phyloP scores from a whole-genome alignment of 1,284 basidiomycete genomes.

The Fomes fomentarius region DNA sequence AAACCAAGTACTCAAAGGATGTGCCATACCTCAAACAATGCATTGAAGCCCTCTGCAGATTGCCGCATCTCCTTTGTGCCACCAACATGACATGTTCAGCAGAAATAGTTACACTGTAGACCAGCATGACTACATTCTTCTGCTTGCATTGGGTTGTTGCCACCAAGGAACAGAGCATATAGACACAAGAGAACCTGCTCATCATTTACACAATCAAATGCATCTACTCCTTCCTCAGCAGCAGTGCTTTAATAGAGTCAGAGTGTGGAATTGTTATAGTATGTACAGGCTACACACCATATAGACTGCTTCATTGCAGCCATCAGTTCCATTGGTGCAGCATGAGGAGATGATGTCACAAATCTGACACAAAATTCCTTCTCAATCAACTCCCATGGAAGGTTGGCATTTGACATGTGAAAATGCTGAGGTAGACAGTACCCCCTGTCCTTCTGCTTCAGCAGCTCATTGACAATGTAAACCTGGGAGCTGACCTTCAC shows the following conservation, averaged over 20 bases:
- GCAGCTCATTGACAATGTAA: slow-evolving; percentile 32
- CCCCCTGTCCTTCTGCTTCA: slow-evolving; percentile 1
- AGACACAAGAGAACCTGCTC: slow-evolving; percentile 31
- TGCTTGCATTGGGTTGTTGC: slow-evolving; percentile 41
- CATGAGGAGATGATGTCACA: slow-evolving; percentile 16
- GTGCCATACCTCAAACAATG: slow-evolving; percentile 25
- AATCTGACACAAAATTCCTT: slow-evolving; percentile 4
- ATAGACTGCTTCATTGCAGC: slow-evolving; percentile 1
- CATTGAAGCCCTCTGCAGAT: slow-evolving; percentile 22
- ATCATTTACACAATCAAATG: slow-evolving; percentile 27
- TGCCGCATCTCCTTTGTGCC: slow-evolving; percentile 29
- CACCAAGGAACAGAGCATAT: slow-evolving; percentile 28
- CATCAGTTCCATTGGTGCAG: slow-evolving; percentile 17
- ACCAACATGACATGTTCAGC: slow-evolving; percentile 33
- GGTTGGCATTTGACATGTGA: slow-evolving; percentile 20
- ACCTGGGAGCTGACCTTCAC: slow-evolving; percentile 15
- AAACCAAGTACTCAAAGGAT: too few species aligned
- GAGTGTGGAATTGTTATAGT: not conserved
- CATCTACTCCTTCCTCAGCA: slow-evolving; percentile 1
- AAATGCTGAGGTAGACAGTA: slow-evolving; percentile 11
- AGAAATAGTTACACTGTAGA: slow-evolving; percentile 32
- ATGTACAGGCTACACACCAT: not conserved
- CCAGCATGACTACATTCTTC: slow-evolving; percentile 36
- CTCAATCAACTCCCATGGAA: slow-evolving; percentile 17
- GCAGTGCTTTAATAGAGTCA: not conserved